Conservation (phyloP, 306 rosid genomes). For the Glycyrrhiza uralensis region DNA sequence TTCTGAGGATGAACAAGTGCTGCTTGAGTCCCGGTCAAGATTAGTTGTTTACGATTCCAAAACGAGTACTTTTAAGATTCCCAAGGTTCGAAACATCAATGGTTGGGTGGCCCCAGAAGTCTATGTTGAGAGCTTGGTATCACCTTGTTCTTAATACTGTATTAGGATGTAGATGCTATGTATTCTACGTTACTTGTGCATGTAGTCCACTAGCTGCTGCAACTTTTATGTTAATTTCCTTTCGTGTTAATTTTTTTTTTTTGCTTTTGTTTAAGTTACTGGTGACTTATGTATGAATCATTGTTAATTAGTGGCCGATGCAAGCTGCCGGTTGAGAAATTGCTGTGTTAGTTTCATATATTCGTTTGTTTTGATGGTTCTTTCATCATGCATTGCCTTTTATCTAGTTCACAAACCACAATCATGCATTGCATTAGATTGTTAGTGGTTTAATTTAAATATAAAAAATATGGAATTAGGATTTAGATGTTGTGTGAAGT, state of each 20-base stretch:
- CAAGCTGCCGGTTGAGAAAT: too few relatives aligned
- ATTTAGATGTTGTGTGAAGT: not conserved
- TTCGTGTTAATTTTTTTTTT: not conserved
- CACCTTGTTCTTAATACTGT: constrained; percentile 19
- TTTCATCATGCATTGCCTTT: not conserved
- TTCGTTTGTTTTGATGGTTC: not conserved
- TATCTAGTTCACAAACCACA: not conserved
- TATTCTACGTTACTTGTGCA: too few relatives aligned
- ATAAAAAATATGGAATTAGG: not conserved
- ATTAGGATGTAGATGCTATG: not conserved
- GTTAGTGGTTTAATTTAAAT: not conserved
- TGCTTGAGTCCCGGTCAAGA: not conserved
- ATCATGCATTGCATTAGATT: not conserved
- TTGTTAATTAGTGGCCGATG: not conserved
- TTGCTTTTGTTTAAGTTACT: not conserved
- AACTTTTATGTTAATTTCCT: not conserved
- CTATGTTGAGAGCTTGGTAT: constrained; percentile 34
- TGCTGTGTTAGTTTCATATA: not conserved
- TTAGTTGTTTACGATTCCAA: constrained; percentile 18
- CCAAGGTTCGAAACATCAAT: not conserved
- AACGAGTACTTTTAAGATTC: not conserved
- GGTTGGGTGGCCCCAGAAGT: not conserved
- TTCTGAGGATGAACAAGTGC: constrained; percentile 24
- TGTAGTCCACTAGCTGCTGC: not conserved
- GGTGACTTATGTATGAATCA: not conserved